Evolutionary conservation across 371 early-diverging fungal species (phyloP).

Genomic region (Mucor circinelloides): DNA sequence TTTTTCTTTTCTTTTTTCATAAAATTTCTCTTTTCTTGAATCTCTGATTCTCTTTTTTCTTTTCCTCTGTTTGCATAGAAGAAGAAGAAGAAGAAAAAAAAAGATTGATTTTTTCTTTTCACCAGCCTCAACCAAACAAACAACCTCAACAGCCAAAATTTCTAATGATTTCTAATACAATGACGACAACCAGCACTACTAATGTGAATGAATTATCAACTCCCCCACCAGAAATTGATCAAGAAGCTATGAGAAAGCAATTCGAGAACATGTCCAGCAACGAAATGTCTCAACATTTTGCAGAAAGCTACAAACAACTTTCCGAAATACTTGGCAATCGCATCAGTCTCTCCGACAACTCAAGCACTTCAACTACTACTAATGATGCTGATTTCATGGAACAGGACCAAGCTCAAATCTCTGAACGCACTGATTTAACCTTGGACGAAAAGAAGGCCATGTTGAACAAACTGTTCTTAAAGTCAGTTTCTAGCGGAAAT

Average conservation of each 20-base stretch:
- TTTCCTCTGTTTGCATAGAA: background rate
- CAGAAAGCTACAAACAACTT: slow-evolving; percentile 45
- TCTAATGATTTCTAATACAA: background rate
- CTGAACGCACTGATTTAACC: slow-evolving; percentile 1
- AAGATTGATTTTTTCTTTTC: background rate
- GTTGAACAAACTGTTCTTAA: slow-evolving; percentile 47
- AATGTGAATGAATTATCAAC: background rate
- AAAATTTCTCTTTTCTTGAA: background rate
- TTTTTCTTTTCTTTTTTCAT: background rate
- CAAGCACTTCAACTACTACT: background rate
- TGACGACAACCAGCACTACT: background rate
- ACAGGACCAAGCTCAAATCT: background rate
- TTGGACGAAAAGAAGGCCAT: slow-evolving; percentile 14
- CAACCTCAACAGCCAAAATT: background rate
- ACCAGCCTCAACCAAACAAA: background rate
- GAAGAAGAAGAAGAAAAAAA: background rate
- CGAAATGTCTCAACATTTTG: slow-evolving; percentile 46
- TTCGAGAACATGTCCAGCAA: slow-evolving; percentile 51
- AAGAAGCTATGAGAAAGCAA: slow-evolving; percentile 16
- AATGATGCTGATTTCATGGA: background rate
- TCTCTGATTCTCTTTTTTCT: background rate
- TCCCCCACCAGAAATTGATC: background rate
- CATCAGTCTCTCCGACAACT: slow-evolving; percentile 10
- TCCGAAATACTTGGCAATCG: slow-evolving; percentile 31
- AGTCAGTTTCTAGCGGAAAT: slow-evolving; percentile 83